phyloP scores from a whole-genome alignment of 371 early-diverging fungal species.

The Mucor mucedo region DNA sequence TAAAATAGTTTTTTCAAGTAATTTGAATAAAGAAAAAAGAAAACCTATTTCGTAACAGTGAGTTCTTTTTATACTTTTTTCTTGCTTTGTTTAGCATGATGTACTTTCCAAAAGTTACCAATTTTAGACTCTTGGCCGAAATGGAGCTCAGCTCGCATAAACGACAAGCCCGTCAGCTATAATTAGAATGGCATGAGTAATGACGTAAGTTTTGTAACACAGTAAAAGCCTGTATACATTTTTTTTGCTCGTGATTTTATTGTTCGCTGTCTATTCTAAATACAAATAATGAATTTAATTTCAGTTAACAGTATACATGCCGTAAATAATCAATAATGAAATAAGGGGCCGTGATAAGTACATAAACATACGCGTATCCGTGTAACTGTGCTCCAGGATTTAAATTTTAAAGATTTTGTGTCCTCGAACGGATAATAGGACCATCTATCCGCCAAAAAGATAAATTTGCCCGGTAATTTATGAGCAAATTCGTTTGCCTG shows the following conservation, averaged over 20 bases:
- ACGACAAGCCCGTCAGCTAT: not conserved
- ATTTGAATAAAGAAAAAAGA: conserved; percentile 4
- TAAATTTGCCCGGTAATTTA: not conserved
- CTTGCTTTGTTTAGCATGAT: not conserved
- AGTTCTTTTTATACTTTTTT: conserved; percentile 19
- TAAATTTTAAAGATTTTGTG: not conserved
- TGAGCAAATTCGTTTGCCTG: not conserved
- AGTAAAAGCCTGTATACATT: not conserved
- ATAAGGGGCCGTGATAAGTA: too few relatives aligned
- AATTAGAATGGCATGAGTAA: not conserved
- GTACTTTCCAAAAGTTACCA: not conserved
- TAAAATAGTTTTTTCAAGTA: not conserved
- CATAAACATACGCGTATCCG: too few relatives aligned
- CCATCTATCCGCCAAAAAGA: not conserved
- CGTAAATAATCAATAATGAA: not conserved
- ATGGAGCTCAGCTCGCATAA: not conserved
- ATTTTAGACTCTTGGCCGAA: not conserved
- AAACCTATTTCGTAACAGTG: not conserved
- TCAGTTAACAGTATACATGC: not conserved
- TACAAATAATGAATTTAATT: not conserved
- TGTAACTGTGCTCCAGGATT: too few relatives aligned
- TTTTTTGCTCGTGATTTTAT: not conserved
- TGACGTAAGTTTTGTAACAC: not conserved
- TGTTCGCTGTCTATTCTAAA: not conserved
- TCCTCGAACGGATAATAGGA: conserved; percentile 6